These are phyloP conservation scores for Bertia moriformis DNA, from an alignment of 2,329 filamentous ascomycete species.

Conservation along the genomic window DNA sequence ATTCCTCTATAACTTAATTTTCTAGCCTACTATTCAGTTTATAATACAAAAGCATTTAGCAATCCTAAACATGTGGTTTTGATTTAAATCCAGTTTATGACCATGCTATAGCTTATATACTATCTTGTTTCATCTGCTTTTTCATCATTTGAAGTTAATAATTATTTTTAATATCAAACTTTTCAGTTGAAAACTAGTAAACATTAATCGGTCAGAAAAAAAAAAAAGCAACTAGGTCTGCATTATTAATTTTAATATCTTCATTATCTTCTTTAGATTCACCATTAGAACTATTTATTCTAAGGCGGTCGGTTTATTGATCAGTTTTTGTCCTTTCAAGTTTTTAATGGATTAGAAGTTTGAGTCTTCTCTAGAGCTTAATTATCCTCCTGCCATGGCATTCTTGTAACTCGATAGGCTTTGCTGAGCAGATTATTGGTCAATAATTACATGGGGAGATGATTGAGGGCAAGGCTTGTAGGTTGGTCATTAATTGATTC, in stretches of 20 bases:
- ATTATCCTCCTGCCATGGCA: too few species aligned
- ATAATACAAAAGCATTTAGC: not conserved
- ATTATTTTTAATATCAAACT: constrained; percentile 1
- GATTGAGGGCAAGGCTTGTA: too few species aligned
- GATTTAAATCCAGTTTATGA: not conserved
- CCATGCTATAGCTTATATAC: not conserved
- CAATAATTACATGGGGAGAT: too few species aligned
- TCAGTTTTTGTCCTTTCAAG: too few species aligned
- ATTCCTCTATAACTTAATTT: not conserved
- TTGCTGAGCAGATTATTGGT: too few species aligned
- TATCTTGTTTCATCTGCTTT: not conserved
- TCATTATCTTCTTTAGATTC: not conserved
- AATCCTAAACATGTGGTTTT: not conserved
- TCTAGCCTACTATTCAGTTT: not conserved
- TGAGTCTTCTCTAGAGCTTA: too few species aligned
- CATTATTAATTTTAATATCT: constrained; percentile 1
- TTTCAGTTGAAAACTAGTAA: constrained; percentile 1
- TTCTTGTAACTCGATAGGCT: too few species aligned
- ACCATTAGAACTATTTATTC: not conserved
- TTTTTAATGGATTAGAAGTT: too few species aligned
- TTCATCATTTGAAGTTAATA: constrained; percentile 2
- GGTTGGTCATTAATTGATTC: too few species aligned
- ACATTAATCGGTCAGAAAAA: not conserved
- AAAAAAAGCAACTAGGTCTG: not conserved
- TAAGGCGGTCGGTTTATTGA: not conserved